Conservation (phyloP, 306 rosid species). For the Boehmeria nivea region DNA sequence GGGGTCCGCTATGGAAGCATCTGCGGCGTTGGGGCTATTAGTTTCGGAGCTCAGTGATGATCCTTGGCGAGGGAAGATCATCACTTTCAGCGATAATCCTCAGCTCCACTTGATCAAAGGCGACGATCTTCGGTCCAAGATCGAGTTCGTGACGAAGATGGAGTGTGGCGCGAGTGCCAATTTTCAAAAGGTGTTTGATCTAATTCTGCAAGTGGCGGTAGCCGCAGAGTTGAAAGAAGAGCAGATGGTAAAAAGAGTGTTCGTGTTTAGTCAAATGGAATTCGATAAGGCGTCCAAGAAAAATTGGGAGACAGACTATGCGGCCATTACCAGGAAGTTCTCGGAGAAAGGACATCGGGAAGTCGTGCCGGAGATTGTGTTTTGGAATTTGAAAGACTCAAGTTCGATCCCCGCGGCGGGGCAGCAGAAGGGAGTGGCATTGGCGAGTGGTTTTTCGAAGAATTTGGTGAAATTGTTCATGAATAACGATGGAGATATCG, state of each 20-base stretch:
- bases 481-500: constrained; percentile 33
- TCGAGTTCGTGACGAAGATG: constrained; percentile 32
- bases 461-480: constrained; percentile 53
- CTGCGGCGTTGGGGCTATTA: constrained; percentile 55
- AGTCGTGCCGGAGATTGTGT: constrained; percentile 58
- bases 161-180: constrained; percentile 36
- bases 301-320: constrained; percentile 64
- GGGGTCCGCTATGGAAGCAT: constrained; percentile 53
- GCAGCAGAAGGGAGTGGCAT: constrained; percentile 52
- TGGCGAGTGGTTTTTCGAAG: constrained; percentile 66
- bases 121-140: constrained; percentile 31
- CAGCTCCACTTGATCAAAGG: constrained; percentile 50
- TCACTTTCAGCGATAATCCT: constrained; percentile 45
- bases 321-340: constrained; percentile 44
- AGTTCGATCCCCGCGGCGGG: constrained; percentile 40
- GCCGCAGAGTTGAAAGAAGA: constrained; percentile 45
- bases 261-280: constrained; percentile 74
- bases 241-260: constrained; percentile 53
- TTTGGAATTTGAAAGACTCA: constrained; percentile 61
- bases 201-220: constrained; percentile 47
- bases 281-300: constrained; percentile 40
- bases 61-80: constrained; percentile 62
- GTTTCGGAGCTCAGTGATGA: constrained; percentile 55
- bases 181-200: constrained; percentile 63
- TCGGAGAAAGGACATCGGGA: constrained; percentile 40